phyloP scores from a whole-genome alignment of 805 yeast species.

The Maudiozyma serrabonitensis region DNA sequence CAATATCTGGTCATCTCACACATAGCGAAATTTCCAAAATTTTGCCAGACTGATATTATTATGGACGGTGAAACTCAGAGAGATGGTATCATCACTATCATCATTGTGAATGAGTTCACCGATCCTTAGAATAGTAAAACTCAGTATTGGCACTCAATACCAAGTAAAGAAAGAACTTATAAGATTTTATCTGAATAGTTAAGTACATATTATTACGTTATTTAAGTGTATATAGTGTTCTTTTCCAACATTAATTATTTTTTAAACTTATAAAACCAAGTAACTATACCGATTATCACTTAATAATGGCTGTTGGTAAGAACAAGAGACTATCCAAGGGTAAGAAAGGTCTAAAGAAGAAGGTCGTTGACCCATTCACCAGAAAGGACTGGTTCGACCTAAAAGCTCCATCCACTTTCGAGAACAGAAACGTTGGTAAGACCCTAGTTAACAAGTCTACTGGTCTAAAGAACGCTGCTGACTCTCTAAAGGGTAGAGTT shows the following conservation, averaged over 20 bases:
- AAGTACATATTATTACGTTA: no score
- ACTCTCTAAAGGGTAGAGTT: constrained; percentile 95
- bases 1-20: neutral
- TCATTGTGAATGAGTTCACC: no score
- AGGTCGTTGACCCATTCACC: constrained; percentile 98
- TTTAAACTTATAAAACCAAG: neutral
- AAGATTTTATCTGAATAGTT: no score
- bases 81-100: neutral
- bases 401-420: constrained; percentile 97
- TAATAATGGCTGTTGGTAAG: constrained; percentile 70
- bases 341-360: constrained; percentile 97
- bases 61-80: neutral
- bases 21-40: neutral
- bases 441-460: constrained; percentile 96
- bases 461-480: constrained; percentile 96
- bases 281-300: constrained; percentile 10
- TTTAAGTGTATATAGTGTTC: no score
- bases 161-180: no score
- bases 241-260: neutral
- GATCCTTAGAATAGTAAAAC: no score
- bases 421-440: constrained; percentile 97
- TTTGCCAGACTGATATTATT: neutral
- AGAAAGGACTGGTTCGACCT: constrained; percentile 97
- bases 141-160: no score
- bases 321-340: constrained; percentile 77